Evolutionary conservation across 1,284 basidiomycete genomes (phyloP).

Genomic region (Ganoderma meredithae): DNA sequence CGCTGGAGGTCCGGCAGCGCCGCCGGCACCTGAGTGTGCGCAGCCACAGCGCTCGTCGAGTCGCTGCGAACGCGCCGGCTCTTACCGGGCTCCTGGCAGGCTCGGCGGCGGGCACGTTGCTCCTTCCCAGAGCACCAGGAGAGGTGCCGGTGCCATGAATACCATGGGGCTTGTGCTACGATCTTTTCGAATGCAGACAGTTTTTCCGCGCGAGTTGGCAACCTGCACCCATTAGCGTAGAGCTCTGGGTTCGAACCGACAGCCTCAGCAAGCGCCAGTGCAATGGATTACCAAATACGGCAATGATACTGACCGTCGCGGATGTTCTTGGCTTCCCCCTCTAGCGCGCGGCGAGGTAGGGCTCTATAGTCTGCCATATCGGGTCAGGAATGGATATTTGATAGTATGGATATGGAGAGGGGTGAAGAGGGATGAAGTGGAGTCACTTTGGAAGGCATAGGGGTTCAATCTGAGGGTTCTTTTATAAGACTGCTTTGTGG

Average conservation of each 20-base stretch:
- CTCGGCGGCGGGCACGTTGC: background rate
- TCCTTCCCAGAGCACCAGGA: conserved; percentile 19
- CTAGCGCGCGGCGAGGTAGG: background rate
- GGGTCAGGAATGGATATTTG: too few species aligned
- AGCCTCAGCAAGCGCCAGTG: background rate
- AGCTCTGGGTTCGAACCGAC: background rate
- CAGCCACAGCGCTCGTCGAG: too few species aligned
- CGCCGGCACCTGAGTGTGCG: too few species aligned
- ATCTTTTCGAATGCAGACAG: background rate
- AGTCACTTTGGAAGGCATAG: background rate
- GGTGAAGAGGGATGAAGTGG: too few species aligned
- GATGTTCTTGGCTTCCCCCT: background rate
- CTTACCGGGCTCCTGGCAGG: background rate
- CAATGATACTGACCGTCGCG: background rate
- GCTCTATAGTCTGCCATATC: too few species aligned
- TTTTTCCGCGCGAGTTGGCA: background rate
- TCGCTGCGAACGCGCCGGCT: background rate
- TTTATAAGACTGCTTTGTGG: background rate
- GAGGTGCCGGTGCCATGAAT: conserved; percentile 3
- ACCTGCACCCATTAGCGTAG: background rate
- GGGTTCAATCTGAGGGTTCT: background rate
- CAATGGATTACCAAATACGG: background rate
- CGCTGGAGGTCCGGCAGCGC: background rate
- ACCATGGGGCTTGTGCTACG: too few species aligned
- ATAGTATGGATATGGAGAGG: too few species aligned